Evolutionary conservation across 169 alveolate genomes (phyloP).

Genomic region (Eimeria tenella): DNA sequence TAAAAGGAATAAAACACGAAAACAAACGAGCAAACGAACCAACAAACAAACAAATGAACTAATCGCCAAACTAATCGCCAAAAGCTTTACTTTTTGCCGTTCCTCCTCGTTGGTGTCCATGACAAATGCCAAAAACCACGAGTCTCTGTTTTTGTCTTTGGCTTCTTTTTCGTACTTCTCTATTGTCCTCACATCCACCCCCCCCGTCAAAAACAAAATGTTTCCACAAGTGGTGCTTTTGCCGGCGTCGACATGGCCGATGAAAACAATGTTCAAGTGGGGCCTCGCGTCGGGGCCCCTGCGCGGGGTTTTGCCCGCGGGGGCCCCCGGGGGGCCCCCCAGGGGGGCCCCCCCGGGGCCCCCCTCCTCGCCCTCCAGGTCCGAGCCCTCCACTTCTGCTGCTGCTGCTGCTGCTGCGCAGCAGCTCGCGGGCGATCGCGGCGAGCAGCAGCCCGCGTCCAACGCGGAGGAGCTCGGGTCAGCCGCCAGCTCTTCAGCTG

Average conservation of each 20-base stretch:
- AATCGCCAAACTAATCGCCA: neutral
- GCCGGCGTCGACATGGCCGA: conserved; percentile 99
- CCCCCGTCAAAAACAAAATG: conserved; percentile 92
- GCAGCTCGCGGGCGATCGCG: neutral
- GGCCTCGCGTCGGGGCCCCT: conserved; percentile 89
- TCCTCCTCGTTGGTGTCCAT: conserved; percentile 99
- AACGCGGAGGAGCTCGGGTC: neutral
- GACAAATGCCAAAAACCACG: conserved; percentile 99
- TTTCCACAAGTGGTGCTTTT: conserved; percentile 99
- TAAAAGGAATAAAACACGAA: no score
- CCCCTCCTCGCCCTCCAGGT: neutral
- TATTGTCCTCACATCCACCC: conserved; percentile 97
- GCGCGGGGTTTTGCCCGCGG: conserved; percentile 28
- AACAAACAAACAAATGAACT: neutral
- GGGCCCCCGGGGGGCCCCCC: conserved; percentile 8
- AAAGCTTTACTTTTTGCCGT: conserved; percentile 92
- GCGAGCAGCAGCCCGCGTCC: neutral
- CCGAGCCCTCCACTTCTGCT: neutral
- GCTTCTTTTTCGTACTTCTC: conserved; percentile 99
- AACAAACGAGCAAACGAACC: no score
- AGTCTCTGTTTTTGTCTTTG: conserved; percentile 97
- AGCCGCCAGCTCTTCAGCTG: no score
- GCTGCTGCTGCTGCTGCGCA: conserved; percentile 18
- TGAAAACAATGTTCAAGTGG: conserved; percentile 97
- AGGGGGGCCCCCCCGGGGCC: no score